phyloP scores from a whole-genome alignment of 257 asterid species.

The Nicotiana tomentosiformis region DNA sequence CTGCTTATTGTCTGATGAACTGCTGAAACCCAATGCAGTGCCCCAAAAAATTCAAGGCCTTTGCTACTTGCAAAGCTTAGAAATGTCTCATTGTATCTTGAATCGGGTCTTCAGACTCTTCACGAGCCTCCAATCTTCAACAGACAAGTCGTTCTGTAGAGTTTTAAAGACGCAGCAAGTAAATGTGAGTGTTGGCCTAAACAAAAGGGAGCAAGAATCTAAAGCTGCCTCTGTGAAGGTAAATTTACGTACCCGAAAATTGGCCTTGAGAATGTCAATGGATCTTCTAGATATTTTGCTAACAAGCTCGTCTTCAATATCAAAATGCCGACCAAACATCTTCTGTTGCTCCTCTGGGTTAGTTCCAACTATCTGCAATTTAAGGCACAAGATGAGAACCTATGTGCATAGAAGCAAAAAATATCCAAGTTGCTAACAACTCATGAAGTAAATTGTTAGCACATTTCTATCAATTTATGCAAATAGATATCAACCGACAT shows the following conservation, averaged over 20 bases:
- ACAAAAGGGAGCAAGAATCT: background rate
- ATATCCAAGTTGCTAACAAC: slow-evolving; percentile 21
- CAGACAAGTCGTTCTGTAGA: slow-evolving; percentile 58
- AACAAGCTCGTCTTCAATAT: slow-evolving; percentile 89
- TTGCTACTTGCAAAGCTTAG: background rate
- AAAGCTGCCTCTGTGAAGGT: background rate
- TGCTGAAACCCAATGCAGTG: background rate
- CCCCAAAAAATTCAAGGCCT: background rate
- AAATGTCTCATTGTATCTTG: slow-evolving; percentile 47
- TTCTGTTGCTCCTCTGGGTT: slow-evolving; percentile 89
- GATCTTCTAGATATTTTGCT: slow-evolving; percentile 86
- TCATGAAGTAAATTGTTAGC: background rate
- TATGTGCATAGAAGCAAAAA: background rate
- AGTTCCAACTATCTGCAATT: slow-evolving; percentile 64
- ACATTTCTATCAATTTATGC: background rate
- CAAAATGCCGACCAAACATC: slow-evolving; percentile 96
- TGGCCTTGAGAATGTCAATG: slow-evolving; percentile 79
- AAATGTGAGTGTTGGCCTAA: background rate
- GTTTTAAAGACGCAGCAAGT: background rate
- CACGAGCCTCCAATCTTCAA: slow-evolving; percentile 59
- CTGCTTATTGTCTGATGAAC: background rate
- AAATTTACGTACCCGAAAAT: slow-evolving; percentile 52
- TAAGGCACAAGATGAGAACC: background rate
- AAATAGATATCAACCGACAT: background rate
- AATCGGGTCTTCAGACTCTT: slow-evolving; percentile 60